Evolutionary conservation across 129 eudicot species (phyloP).

Genomic region (Calendula officinalis): DNA sequence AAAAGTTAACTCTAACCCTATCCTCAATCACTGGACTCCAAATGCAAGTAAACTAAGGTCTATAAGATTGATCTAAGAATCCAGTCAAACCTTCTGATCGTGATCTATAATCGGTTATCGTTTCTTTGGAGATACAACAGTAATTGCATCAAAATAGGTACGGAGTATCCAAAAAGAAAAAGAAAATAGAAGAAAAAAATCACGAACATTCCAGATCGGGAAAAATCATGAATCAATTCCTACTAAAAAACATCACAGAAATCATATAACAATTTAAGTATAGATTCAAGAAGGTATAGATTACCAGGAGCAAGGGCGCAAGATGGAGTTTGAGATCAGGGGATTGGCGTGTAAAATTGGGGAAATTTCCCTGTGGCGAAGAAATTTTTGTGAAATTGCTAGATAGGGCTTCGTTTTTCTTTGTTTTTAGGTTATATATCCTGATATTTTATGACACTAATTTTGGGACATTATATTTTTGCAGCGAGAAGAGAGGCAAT

Average conservation of each 20-base stretch:
- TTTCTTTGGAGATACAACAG: slow-evolving; percentile 6
- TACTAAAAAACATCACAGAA: background rate
- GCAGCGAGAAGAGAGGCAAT: slow-evolving; percentile 15
- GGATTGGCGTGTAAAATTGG: slow-evolving; percentile 26
- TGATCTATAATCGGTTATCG: slow-evolving; percentile 16
- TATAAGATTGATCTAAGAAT: background rate
- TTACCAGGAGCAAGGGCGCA: slow-evolving; percentile 9
- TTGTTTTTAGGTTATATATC: background rate
- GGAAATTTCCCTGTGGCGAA: background rate
- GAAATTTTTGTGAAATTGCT: slow-evolving; percentile 17
- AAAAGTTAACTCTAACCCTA: background rate
- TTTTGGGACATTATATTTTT: background rate
- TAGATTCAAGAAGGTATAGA: background rate
- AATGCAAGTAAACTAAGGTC: slow-evolving; percentile 10
- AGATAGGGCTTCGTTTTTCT: slow-evolving; percentile 10
- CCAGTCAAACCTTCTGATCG: slow-evolving; percentile 17
- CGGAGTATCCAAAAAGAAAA: background rate
- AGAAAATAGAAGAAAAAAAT: background rate
- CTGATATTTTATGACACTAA: background rate
- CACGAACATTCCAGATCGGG: slow-evolving; percentile 19
- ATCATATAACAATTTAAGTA: background rate
- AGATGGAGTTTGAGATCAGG: slow-evolving; percentile 11
- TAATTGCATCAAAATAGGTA: slow-evolving; percentile 1
- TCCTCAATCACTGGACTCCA: background rate
- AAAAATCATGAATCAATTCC: slow-evolving; percentile 6